A percentile compares a stretch with the other conserved stretches of the same genome.
Evolutionary conservation across 208 protist species (phyloP).

Genomic region (Trypanosoma theileri): DNA sequence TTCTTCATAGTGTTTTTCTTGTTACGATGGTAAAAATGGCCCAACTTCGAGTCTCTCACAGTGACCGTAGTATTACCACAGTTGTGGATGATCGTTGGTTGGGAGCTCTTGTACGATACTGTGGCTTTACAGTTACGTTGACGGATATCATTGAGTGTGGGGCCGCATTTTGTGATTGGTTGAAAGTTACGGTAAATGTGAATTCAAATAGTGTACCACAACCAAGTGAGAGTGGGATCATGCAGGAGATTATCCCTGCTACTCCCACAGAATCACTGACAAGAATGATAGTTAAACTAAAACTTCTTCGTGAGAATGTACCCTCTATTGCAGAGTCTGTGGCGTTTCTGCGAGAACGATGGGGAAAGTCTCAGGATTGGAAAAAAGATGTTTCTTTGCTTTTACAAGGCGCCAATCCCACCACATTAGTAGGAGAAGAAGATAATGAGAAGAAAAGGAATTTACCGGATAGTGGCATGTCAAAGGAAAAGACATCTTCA

Average conservation of each 20-base stretch:
- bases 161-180: slow-evolving; percentile 48
- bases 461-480: not conserved
- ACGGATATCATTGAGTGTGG: slow-evolving; percentile 68
- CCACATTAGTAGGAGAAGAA: not conserved
- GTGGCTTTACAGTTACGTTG: slow-evolving; percentile 42
- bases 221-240: not conserved
- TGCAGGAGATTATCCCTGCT: not conserved
- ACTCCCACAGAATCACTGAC: not conserved
- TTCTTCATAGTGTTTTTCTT: slow-evolving; percentile 66
- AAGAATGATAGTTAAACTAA: slow-evolving; percentile 11
- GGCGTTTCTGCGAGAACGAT: slow-evolving; percentile 19
- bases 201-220: not conserved
- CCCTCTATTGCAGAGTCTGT: slow-evolving; percentile 22
- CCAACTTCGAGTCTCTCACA: slow-evolving; percentile 42
- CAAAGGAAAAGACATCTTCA: not conserved
- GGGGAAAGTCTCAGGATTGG: slow-evolving; percentile 4
- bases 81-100: slow-evolving; percentile 56
- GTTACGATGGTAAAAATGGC: slow-evolving; percentile 73
- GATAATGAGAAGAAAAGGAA: not conserved
- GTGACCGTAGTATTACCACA: not conserved
- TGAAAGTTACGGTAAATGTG: slow-evolving; percentile 39
- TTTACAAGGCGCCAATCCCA: no score
- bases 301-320: slow-evolving; percentile 17
- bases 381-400: not conserved
- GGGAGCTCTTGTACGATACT: slow-evolving; percentile 58